phyloP scores from a whole-genome alignment of 805 yeast species.

The Candida oleophila region DNA sequence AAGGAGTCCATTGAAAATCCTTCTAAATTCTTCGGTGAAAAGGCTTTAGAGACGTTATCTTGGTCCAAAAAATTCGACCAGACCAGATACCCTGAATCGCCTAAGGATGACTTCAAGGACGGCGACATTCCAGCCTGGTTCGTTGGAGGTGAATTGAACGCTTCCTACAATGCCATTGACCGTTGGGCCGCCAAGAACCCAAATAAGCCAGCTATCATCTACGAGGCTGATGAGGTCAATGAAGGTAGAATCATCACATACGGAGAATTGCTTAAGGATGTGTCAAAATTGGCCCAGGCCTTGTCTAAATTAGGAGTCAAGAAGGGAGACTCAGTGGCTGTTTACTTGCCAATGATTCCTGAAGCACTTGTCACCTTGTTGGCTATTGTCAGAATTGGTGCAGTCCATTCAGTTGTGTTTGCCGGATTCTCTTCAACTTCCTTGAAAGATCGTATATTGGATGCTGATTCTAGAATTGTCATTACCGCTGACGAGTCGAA shows the following conservation, averaged over 20 bases:
- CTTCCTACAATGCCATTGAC: slow-evolving; percentile 91
- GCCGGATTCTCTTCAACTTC: slow-evolving; percentile 97
- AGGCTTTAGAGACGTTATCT: slow-evolving; percentile 47
- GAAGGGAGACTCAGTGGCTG: slow-evolving; percentile 96
- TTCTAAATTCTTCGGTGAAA: slow-evolving; percentile 51
- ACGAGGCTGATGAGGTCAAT: slow-evolving; percentile 89
- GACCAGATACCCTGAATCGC: slow-evolving; percentile 45
- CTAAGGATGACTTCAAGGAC: slow-evolving; percentile 47
- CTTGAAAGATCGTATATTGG: slow-evolving; percentile 82
- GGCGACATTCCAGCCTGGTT: slow-evolving; percentile 91
- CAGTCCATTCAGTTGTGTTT: slow-evolving; percentile 92
- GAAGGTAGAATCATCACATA: slow-evolving; percentile 76
- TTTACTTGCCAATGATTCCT: slow-evolving; percentile 96
- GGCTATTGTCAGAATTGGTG: slow-evolving; percentile 93
- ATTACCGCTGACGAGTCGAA: slow-evolving; percentile 94
- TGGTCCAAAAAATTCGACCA: slow-evolving; percentile 55
- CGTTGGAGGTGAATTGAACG: slow-evolving; percentile 88
- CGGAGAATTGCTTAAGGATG: slow-evolving; percentile 82
- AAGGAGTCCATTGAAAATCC: slow-evolving; percentile 59
- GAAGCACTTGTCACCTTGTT: slow-evolving; percentile 93
- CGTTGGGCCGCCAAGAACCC: slow-evolving; percentile 91
- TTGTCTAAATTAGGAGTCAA: slow-evolving; percentile 81
- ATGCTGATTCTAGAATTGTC: slow-evolving; percentile 81
- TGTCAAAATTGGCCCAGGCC: slow-evolving; percentile 82
- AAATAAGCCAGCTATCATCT: slow-evolving; percentile 77